Evolutionary conservation across 495 filamentous ascomycete genomes (phyloP), one percentile per base, ranked within the genome.

Genomic region (Podospora pseudocomata): DNA sequence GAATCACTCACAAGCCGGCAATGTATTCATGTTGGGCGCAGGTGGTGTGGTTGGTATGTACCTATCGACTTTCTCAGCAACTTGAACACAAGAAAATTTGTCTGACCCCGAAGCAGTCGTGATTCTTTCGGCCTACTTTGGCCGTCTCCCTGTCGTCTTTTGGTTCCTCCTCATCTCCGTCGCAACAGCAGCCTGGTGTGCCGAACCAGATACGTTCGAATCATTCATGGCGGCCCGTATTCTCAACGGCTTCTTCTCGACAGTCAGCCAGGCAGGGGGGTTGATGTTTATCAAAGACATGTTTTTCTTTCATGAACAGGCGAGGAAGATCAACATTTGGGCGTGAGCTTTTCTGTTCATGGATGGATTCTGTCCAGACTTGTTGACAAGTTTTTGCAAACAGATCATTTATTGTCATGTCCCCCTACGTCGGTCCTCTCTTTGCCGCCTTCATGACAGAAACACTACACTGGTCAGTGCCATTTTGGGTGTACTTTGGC

Each of bases 231-330:
- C 84, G 5, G 85, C 86, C 0, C 81, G 86, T 1, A 86, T 89
- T 61, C 74, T 88, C 6, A 88, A 88, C 67, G 88, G 86, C n/a
- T 87, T 88, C 76, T 87, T 88, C 73, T 84, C 83, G 5, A 88
- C 82, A 3, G 86, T 87, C 4, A 67, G 70, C 63, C 77, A 76
- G 28, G 73, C 81, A 71, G 85, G 85, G 32, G 87, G 86, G 2
- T 77, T 90, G 20, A 87, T 88, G 79, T 87, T 84, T 72, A 84
- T 89, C 71, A 86, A 89, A 70, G 88, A 89, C 76, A 80, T 88
- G 62, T 90, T 88, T 77, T 90, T 86, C 80, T 84, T 89, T 75
- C 87, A 89, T 67, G 86, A 89, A 68, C 85, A 86, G 63, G 81
- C 80, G 19, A 80, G 86, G 13, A 88, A 88, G 73, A 90, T 90